Base-by-base conservation (phyloP, 371 early-diverging fungal species). In the Zopfochytrium polystomum region DNA sequence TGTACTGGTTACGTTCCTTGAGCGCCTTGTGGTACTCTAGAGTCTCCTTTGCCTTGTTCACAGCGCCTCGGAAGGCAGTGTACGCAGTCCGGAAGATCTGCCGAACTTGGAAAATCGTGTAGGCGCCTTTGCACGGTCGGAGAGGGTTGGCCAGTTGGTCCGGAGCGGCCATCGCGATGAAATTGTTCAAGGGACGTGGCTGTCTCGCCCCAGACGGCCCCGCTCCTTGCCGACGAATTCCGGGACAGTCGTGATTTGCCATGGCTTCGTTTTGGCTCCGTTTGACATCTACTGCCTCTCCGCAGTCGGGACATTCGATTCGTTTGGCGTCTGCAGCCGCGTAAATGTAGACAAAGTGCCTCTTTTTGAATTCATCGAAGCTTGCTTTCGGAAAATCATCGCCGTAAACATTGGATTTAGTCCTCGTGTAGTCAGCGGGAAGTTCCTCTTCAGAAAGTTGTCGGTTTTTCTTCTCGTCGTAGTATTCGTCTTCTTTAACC, bases 1-100 rank as follows among this genome's bases (percentile, higher is more conserved):
- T n/a, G 13, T 44, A 23, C 23, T 31, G 27, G 27, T 9, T 31
- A 52, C 15, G n/a, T 26, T 38, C 11, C 38, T 38, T 18, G 38
- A 18, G 11, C 38, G 38, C 52, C 31, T 60, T 53, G 38, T 60
- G 38, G 20, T 55, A 47, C 27, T 25, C 52, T 18, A 9, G 42
- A 3, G 34, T 33, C 51, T 50, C 43, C 45, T 43, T 32, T 2
- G 63, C 9, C 31, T 58, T 57, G 6, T 47, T 13, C 7, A 62
- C 59, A 11, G 67, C 67, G 7, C 67, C 67, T 4, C 50, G 54
- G 34, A 62, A 67, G 6, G 67, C 62, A 13, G 67, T 67, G 59
- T 60, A 67, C 3, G 67, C 67, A 4, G 67, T 67, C 7, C 63
- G 51, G 32, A 67, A 67, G 22, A 62, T 54, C n/a, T 58, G 58